Conservation (phyloP, 1,284 basidiomycete genomes). For the Pseudozyma sp. region DNA sequence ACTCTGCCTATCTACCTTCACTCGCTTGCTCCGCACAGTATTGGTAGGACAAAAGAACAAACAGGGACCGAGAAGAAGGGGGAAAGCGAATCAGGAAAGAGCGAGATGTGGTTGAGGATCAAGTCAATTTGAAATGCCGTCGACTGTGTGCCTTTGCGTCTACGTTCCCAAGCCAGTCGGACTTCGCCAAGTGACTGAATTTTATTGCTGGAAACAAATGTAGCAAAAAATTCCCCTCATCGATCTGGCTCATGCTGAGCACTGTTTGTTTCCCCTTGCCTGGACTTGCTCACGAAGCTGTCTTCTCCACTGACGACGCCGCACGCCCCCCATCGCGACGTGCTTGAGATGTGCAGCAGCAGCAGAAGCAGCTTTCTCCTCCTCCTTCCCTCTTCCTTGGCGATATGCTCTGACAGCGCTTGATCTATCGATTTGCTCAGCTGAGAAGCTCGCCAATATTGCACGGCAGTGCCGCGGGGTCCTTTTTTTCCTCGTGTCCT, state of each 20-base stretch:
- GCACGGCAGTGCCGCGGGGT: not conserved
- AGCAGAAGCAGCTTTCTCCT: not conserved
- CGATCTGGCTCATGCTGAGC: slow-evolving; percentile 6
- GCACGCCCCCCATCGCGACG: slow-evolving; percentile 5
- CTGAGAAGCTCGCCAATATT: not conserved
- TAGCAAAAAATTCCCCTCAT: not conserved
- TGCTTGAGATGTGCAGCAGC: not conserved
- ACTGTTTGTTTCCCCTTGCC: not conserved
- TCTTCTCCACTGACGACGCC: too few species aligned
- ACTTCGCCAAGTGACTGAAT: slow-evolving; percentile 4
- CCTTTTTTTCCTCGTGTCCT: not conserved
- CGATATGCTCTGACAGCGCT: not conserved
- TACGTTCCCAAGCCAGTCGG: slow-evolving; percentile 23
- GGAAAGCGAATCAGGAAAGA: not conserved
- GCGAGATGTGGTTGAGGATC: slow-evolving; percentile 2
- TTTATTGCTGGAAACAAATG: not conserved
- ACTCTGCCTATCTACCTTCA: too few species aligned
- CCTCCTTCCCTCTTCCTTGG: too few species aligned
- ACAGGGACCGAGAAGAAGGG: not conserved
- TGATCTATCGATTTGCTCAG: slow-evolving; percentile 16
- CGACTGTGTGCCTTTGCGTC: not conserved
- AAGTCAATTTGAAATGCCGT: slow-evolving; percentile 8
- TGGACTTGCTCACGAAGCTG: too few species aligned
- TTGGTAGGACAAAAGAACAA: not conserved
- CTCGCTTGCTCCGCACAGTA: not conserved